phyloP scores from a whole-genome alignment of 179 eudicot species.

The Sideroxylon spinosum region DNA sequence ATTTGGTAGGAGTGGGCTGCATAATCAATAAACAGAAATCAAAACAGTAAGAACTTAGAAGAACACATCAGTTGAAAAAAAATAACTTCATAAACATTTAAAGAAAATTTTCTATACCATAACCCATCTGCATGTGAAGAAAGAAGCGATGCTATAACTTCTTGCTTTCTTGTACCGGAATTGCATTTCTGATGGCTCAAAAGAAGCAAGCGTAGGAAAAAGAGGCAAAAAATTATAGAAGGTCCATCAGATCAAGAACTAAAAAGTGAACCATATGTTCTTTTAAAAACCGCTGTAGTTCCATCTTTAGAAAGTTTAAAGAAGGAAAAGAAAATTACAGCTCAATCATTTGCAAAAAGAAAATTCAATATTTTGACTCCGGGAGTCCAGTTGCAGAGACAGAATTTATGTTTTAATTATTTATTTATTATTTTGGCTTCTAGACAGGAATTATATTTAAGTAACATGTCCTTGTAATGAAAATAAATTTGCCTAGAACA shows the following conservation, averaged over 20 bases:
- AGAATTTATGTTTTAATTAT: neutral
- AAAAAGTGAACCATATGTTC: neutral
- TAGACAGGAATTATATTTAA: neutral
- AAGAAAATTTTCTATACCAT: constrained; percentile 43
- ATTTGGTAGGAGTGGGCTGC: constrained; percentile 54
- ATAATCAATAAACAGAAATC: constrained; percentile 17
- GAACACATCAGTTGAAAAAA: neutral
- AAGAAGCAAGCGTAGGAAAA: constrained; percentile 10
- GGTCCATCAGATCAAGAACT: constrained; percentile 7
- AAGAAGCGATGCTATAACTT: constrained; percentile 49
- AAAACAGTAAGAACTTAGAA: neutral
- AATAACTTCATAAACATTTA: neutral
- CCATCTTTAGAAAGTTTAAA: neutral
- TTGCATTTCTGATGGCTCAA: constrained; percentile 46
- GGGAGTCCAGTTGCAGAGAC: neutral
- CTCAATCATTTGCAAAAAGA: neutral
- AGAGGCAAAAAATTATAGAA: constrained; percentile 1
- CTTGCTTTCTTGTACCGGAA: constrained; percentile 66
- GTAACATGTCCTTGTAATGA: neutral
- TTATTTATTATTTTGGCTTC: neutral
- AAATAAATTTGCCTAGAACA: neutral
- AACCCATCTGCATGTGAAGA: constrained; percentile 46
- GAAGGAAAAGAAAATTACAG: neutral
- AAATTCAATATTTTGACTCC: neutral
- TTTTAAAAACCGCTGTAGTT: neutral